phyloP scores from a whole-genome alignment of 139 green algal genomes.

The Chlamydomonas schloesseri region DNA sequence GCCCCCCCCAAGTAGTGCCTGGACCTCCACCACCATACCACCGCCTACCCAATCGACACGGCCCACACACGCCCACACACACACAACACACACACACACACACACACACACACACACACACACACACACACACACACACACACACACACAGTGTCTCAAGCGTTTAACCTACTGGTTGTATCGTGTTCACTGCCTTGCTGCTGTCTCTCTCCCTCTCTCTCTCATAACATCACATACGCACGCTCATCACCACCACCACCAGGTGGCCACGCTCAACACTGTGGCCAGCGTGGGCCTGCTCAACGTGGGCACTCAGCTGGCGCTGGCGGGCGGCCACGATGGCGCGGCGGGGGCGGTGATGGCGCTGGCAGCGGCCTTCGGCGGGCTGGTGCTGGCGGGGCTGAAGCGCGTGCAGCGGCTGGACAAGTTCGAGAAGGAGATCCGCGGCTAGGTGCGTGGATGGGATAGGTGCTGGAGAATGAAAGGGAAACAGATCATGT shows the following conservation, averaged over 20 bases:
- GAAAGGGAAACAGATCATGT: too few species aligned
- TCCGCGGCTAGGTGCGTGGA: slow-evolving; percentile 2
- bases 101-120: too few species aligned
- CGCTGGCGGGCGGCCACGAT: slow-evolving; percentile 42
- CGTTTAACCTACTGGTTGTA: too few species aligned
- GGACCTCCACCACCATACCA: too few species aligned
- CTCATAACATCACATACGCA: not conserved
- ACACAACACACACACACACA: too few species aligned
- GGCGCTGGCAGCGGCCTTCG: slow-evolving; percentile 62
- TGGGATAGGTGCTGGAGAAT: too few species aligned
- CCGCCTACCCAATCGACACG: too few species aligned
- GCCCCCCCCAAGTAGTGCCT: too few species aligned
- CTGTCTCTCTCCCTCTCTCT: not conserved
- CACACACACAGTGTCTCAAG: too few species aligned
- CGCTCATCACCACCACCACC: not conserved
- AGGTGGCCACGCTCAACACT: slow-evolving; percentile 73
- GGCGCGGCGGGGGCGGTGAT: slow-evolving; percentile 53
- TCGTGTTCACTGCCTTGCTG: not conserved
- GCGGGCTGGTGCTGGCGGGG: slow-evolving; percentile 56
- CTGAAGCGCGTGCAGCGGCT: slow-evolving; percentile 78
- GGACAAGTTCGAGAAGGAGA: slow-evolving; percentile 89
- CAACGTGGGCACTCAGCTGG: slow-evolving; percentile 78
- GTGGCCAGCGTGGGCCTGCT: slow-evolving; percentile 74
- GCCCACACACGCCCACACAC: too few species aligned
- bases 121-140: too few species aligned